Conservation (phyloP, 345 rosid species). For the Stellera chamaejasme region DNA sequence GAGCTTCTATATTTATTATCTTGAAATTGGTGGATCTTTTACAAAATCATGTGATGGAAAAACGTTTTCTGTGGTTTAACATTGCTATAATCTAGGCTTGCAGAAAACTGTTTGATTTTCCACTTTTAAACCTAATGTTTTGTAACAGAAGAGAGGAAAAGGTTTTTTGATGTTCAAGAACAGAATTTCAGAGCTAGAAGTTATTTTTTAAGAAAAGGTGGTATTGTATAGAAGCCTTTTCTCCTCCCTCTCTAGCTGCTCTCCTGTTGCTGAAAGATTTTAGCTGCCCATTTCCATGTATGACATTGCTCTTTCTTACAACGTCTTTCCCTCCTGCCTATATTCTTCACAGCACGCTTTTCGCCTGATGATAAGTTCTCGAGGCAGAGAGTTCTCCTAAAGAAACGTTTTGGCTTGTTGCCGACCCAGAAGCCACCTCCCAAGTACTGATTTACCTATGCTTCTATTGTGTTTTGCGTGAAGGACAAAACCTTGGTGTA, state of each 20-base stretch:
- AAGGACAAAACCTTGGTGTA: too few relatives aligned
- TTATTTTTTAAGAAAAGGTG: not conserved
- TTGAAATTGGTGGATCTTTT: too few relatives aligned
- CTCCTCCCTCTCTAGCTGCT: not conserved
- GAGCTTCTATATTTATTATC: too few relatives aligned
- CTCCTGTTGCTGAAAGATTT: not conserved
- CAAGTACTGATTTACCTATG: constrained; percentile 35
- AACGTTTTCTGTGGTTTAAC: too few relatives aligned
- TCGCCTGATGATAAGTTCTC: constrained; percentile 87
- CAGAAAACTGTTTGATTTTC: too few relatives aligned
- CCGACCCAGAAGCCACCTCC: constrained; percentile 63
- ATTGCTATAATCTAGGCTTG: too few relatives aligned
- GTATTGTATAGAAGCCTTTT: not conserved
- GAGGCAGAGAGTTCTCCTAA: constrained; percentile 62
- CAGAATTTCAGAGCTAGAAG: too few relatives aligned
- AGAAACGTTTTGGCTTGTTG: constrained; percentile 76
- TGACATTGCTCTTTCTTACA: not conserved
- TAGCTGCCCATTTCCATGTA: not conserved
- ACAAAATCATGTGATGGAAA: too few relatives aligned
- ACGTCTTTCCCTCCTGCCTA: not conserved
- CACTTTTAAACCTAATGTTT: too few relatives aligned
- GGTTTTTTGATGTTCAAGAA: too few relatives aligned
- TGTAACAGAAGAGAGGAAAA: too few relatives aligned
- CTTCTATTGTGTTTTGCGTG: too few relatives aligned
- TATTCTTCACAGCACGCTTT: constrained; percentile 55